These are phyloP conservation scores for Rhytidhysteron rufulum DNA, from an alignment of 2,329 filamentous ascomycete species.

Conservation along the genomic window DNA sequence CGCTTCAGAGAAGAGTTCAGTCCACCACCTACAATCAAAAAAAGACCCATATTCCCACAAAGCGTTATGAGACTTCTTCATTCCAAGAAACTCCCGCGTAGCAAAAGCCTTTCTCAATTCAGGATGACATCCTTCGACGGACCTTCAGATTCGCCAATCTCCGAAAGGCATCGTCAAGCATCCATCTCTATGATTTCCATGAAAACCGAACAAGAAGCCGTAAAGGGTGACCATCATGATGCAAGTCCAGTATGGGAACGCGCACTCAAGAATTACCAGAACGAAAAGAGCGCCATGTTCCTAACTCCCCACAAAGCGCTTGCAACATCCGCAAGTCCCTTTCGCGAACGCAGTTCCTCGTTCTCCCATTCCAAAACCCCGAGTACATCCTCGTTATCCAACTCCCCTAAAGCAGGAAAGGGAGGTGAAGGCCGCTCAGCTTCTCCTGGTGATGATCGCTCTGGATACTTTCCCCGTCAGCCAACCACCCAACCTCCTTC, in stretches of 20 bases:
- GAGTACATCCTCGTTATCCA: background rate
- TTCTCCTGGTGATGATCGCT: background rate
- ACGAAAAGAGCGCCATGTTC: conserved; percentile 32
- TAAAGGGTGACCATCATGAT: conserved; percentile 17
- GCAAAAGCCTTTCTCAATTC: conserved; percentile 28
- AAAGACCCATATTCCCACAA: conserved; percentile 13
- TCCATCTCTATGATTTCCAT: conserved; percentile 29
- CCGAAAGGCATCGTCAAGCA: conserved; percentile 20
- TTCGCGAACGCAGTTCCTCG: conserved; percentile 30
- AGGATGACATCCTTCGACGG: conserved; percentile 6
- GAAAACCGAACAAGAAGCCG: conserved; percentile 22
- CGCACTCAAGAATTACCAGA: conserved; percentile 32
- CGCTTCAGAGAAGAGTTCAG: conserved; percentile 36
- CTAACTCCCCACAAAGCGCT: conserved; percentile 27
- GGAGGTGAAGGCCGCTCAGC: background rate
- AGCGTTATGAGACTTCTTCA: conserved; percentile 30
- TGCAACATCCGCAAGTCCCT: conserved; percentile 22
- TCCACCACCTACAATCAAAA: conserved; percentile 25
- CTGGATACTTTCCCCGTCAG: background rate
- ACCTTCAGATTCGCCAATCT: conserved; percentile 6
- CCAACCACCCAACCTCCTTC: background rate
- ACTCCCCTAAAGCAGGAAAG: background rate
- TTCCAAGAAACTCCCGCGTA: conserved; percentile 24
- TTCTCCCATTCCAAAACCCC: conserved; percentile 2
- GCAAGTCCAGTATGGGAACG: conserved; percentile 30